A percentile compares a stretch with the other conserved stretches of the same genome.
Evolutionary conservation across 73 alveolate species (phyloP).

Genomic region (Tetrahymena thermophila): DNA sequence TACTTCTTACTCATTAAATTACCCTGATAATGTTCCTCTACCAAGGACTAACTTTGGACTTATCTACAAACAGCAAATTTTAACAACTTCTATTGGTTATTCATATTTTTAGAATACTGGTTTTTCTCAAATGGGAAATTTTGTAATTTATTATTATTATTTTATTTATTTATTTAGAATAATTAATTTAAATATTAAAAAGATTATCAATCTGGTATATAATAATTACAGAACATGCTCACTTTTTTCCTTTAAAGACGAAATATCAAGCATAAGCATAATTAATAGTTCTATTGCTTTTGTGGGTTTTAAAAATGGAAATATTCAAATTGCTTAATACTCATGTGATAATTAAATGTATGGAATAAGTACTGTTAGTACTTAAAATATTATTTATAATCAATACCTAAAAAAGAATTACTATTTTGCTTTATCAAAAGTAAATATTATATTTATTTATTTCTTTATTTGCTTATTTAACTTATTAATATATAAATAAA

Average conservation of each 20-base stretch:
- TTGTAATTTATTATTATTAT: background rate
- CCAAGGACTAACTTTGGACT: background rate
- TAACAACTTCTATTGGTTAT: background rate
- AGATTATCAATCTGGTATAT: background rate
- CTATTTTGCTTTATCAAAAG: background rate
- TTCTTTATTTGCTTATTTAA: background rate
- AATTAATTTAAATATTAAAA: too few species aligned
- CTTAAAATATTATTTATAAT: background rate
- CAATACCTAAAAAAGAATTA: background rate
- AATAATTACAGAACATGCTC: background rate
- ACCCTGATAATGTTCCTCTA: background rate
- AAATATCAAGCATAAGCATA: background rate
- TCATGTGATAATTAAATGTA: background rate
- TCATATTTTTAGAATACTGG: background rate
- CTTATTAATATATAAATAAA: background rate
- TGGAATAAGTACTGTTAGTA: background rate
- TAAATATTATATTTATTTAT: background rate
- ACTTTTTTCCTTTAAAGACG: background rate
- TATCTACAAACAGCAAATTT: background rate
- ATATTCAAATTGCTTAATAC: background rate
- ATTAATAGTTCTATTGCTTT: background rate
- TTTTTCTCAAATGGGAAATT: background rate
- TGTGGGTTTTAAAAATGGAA: background rate
- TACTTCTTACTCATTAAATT: background rate
- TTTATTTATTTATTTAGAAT: too few species aligned